Base-by-base conservation (phyloP, 2,329 filamentous ascomycete species). In the Colletotrichum camelliae region DNA sequence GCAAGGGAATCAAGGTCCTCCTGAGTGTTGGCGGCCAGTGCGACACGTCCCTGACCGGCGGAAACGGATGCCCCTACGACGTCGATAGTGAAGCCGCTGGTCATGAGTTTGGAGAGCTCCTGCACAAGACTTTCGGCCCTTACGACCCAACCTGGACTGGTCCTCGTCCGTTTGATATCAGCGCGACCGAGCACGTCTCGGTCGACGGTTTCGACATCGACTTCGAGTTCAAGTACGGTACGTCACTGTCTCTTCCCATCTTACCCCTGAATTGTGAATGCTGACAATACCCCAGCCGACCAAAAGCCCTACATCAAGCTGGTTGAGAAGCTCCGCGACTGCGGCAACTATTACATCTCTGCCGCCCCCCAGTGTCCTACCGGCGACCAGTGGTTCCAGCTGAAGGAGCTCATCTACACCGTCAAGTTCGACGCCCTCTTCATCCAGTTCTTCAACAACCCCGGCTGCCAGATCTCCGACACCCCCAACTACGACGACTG, bases 401-500 rank as follows among this genome's bases (percentile, higher is more conserved):
- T 86, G 80, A 80, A 82, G 69, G 80, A 82, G 7, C 80, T 87
- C 77, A 85, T 89, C 52, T 81, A 84, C 13, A 79, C 84, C 69
- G 82, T 84, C 57, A 80, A 84, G 60, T 86, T 89, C 76, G 85
- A 87, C 31, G 82, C 84, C 16, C 80, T 87, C 55, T 88, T 87
- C 79, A 80, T 89, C 67, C 87, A 89, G 81, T 89, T 89, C 80
- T 89, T 88, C 82, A 88, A 89, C 83, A 88, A 88, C 79, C 78
- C 79, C 1, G 77, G 65, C 24, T 88, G 86, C 78, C 83, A 83
- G 75, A 73, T 77, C 15, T 69, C 81, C 10, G 82, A 81, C 12
- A 79, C 82, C 13, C 78, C 78, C 43, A 89, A 88, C 77, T 89
- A 86, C 79, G 79, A 86, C 67, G 79, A 80, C 16, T 89, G 88